These are phyloP conservation scores for Pisolithus orientalis DNA, from an alignment of 768 basidiomycete species.

Conservation along the genomic window DNA sequence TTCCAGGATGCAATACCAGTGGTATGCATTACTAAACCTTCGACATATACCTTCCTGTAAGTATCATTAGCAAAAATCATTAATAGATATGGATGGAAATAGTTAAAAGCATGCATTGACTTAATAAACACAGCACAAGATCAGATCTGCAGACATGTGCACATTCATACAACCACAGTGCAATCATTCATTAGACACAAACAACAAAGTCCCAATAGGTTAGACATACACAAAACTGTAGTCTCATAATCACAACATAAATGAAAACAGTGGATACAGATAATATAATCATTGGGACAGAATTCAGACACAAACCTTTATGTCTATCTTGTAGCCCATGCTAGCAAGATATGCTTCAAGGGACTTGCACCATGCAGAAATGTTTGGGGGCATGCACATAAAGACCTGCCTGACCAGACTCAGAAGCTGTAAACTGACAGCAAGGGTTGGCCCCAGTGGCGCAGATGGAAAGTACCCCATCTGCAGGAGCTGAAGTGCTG, in stretches of 20 bases:
- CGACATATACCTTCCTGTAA: constrained; percentile 17
- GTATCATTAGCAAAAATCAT: background rate
- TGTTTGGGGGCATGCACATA: constrained; percentile 20
- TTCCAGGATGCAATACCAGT: constrained; percentile 20
- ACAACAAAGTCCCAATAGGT: too few species aligned
- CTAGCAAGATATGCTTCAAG: constrained; percentile 17
- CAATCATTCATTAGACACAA: too few species aligned
- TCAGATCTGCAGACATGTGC: too few species aligned
- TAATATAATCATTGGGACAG: too few species aligned
- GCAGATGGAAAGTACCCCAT: constrained; percentile 23
- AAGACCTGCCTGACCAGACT: constrained; percentile 23
- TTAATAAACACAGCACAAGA: too few species aligned
- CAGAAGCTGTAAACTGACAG: constrained; percentile 26
- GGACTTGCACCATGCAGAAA: constrained; percentile 21
- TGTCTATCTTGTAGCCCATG: constrained; percentile 15
- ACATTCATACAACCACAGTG: too few species aligned
- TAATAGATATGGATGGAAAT: too few species aligned
- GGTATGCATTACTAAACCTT: constrained; percentile 20
- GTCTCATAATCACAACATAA: too few species aligned
- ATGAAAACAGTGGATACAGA: too few species aligned
- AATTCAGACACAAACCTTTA: constrained; percentile 6
- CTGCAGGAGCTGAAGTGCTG: constrained; percentile 18
- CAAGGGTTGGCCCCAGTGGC: constrained; percentile 24
- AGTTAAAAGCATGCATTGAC: too few species aligned
- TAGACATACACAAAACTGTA: too few species aligned